Conservation (phyloP, 2,329 filamentous ascomycete genomes). For the Colletotrichum shisoi region DNA sequence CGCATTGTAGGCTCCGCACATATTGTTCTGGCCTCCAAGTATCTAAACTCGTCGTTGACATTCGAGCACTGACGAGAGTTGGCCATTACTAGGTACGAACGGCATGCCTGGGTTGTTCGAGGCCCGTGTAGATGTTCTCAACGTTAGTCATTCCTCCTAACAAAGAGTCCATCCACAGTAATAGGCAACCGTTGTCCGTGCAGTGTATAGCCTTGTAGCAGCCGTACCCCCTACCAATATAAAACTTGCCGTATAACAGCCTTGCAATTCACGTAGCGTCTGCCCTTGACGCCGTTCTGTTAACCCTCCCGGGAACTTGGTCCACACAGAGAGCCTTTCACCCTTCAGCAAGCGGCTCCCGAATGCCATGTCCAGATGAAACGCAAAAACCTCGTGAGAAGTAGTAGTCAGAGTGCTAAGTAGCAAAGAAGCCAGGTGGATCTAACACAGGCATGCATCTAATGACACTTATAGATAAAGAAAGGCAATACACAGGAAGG, state of each 20-base stretch:
- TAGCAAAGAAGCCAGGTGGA: background rate
- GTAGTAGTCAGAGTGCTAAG: background rate
- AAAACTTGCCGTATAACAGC: background rate
- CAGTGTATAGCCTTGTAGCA: background rate
- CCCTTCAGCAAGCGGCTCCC: background rate
- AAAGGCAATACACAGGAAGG: background rate
- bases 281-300: background rate
- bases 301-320: background rate
- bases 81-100: background rate
- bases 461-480: background rate
- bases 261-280: background rate
- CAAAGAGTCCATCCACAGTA: background rate
- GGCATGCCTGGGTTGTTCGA: background rate
- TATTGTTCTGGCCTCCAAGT: slow-evolving; percentile 10
- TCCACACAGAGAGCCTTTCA: background rate
- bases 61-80: slow-evolving; percentile 7
- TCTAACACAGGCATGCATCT: background rate
- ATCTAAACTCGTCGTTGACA: slow-evolving; percentile 6
- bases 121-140: slow-evolving; percentile 6
- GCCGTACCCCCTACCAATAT: background rate
- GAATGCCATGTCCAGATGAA: background rate
- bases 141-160: slow-evolving; percentile 31
- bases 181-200: slow-evolving; percentile 24
- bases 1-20: slow-evolving; percentile 13
- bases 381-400: background rate